phyloP scores from a whole-genome alignment of 2,329 filamentous ascomycete genomes.

The Aaosphaeria arxii region DNA sequence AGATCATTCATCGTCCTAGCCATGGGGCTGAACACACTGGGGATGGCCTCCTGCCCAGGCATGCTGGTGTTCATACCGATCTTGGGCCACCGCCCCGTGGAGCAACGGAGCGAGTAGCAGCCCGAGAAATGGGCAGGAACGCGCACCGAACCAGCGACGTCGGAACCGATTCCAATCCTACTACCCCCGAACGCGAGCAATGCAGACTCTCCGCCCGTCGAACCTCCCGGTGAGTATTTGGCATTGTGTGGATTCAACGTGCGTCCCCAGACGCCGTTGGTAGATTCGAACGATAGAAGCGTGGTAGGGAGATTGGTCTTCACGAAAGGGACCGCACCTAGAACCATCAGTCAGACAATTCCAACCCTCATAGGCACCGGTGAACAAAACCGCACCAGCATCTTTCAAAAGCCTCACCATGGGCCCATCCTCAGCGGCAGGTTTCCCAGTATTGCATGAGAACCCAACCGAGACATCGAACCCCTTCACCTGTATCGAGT shows the following conservation, averaged over 20 bases:
- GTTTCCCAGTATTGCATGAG: constrained; percentile 68
- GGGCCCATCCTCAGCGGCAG: constrained; percentile 63
- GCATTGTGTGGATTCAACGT: constrained; percentile 78
- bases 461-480: constrained; percentile 84
- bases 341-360: constrained; percentile 2
- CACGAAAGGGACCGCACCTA: constrained; percentile 80
- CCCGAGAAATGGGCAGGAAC: constrained; percentile 86
- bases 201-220: constrained; percentile 80
- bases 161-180: constrained; percentile 84
- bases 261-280: constrained; percentile 77
- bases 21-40: constrained; percentile 91
- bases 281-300: constrained; percentile 80
- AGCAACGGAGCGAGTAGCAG: constrained; percentile 82
- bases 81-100: constrained; percentile 88
- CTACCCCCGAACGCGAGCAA: constrained; percentile 77
- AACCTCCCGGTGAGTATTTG: constrained; percentile 85
- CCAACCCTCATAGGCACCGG: neutral
- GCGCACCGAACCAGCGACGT: constrained; percentile 86
- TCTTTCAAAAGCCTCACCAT: constrained; percentile 78
- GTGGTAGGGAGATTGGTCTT: constrained; percentile 91
- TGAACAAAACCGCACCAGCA: constrained; percentile 50
- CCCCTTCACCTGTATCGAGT: constrained; percentile 70
- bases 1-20: constrained; percentile 79
- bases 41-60: constrained; percentile 87
- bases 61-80: constrained; percentile 80